Conservation (phyloP, 305 asterid genomes). For the Solanum hybrid region DNA sequence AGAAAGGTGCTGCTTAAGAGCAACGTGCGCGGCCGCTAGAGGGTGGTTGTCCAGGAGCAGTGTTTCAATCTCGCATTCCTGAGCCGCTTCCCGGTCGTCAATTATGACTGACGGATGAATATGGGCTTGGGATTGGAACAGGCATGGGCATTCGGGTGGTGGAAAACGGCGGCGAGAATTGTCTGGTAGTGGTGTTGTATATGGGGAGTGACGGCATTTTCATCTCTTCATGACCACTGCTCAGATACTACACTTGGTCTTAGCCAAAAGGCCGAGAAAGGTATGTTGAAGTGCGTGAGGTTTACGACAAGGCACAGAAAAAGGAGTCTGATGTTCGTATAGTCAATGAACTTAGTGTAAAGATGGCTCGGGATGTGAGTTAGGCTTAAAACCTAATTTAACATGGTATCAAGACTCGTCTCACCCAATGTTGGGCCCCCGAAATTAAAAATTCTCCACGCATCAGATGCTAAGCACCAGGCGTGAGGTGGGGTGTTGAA, state of each 20-base stretch:
- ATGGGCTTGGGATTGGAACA: not conserved
- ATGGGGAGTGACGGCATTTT: not conserved
- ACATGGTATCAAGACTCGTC: not conserved
- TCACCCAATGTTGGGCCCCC: not conserved
- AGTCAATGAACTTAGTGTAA: slow-evolving; percentile 24
- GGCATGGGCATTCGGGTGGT: not conserved
- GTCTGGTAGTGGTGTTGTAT: not conserved
- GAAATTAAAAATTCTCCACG: not conserved
- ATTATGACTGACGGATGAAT: slow-evolving; percentile 18
- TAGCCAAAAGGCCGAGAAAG: slow-evolving; percentile 49
- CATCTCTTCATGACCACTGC: not conserved
- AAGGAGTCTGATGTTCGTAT: slow-evolving; percentile 55
- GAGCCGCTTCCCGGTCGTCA: slow-evolving; percentile 45
- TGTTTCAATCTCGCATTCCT: slow-evolving; percentile 43
- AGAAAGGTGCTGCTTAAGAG: slow-evolving; percentile 48
- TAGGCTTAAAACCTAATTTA: not conserved
- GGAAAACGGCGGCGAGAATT: not conserved
- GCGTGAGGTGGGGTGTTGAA: not conserved
- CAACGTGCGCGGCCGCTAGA: slow-evolving; percentile 54
- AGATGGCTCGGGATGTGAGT: slow-evolving; percentile 26
- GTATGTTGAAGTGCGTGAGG: slow-evolving; percentile 53
- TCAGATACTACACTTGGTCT: slow-evolving; percentile 44
- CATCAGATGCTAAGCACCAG: not conserved
- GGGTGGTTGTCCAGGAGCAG: slow-evolving; percentile 73
- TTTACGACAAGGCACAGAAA: slow-evolving; percentile 43